Base-by-base conservation (phyloP, 192 early-diverging fungal genomes). In the Ambispora gerdemannii region DNA sequence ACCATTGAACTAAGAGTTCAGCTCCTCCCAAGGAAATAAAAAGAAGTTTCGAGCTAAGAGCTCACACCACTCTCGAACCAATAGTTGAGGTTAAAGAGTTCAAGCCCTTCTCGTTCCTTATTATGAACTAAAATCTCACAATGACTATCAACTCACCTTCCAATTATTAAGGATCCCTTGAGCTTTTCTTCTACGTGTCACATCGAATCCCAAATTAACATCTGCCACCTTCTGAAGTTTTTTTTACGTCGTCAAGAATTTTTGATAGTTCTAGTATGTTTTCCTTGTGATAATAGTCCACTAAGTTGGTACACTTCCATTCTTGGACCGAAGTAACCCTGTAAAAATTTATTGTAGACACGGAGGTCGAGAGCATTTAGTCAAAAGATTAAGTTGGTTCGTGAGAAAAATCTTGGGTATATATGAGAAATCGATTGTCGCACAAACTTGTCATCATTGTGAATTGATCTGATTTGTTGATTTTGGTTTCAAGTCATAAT, bases 81-180 rank as follows among this genome's bases (percentile, higher is more conserved):
- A 63, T 11, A 43, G 62, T 63, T 63, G 24, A 63, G 62, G 62
- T 63, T 63, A 38, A 63, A 63, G 24, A 63, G 62, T 63, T 63
- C n/a, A 4, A 63, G 62, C 62, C 35, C 33, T 38, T 63, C 62
- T 7, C 33, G 13, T 36, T 63, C 62, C 62, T 63, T 63, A 63
- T 20, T 38, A 60, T 32, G 58, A 38, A 63, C 8, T 63, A 63
- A 47, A 34, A 7, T 56, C 53, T 56, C 19, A 56, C 20, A 63
- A 31, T 63, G 38, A 36, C 62, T 38, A 47, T 63, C 19, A 63
- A 36, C 62, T 43, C 24, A 63, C 13, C 62, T 63, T 63, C 62
- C 33, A 63, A 63, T 63, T 34, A 38, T 63, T 63, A 13, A 63
- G 31, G n/a, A 63, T 20, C 20, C 38, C 62, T 63, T 63, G 34